Percentiles rank a stretch among this genome's conserved stretches.
Evolutionary conservation across 495 filamentous ascomycete species (phyloP).

Genomic region (Penicillium lividum): DNA sequence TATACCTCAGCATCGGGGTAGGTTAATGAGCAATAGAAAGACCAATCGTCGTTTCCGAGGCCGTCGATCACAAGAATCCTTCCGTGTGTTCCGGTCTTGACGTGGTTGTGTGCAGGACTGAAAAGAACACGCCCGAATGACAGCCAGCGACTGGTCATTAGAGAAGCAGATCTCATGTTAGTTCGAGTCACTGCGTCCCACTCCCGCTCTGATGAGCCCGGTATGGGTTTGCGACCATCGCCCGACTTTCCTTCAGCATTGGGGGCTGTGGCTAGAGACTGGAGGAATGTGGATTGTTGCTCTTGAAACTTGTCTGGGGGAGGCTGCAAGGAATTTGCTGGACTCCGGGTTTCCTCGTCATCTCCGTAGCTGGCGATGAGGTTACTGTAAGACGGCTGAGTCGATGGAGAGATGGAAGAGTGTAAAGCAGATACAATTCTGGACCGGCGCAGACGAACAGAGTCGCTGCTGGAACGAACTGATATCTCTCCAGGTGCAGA

Average conservation of each 20-base stretch:
- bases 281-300: slow-evolving; percentile 33
- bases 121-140: slow-evolving; percentile 95
- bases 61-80: slow-evolving; percentile 88
- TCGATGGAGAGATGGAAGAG: slow-evolving; percentile 41
- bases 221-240: slow-evolving; percentile 42
- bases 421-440: slow-evolving; percentile 44
- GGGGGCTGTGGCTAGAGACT: slow-evolving; percentile 31
- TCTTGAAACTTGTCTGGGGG: slow-evolving; percentile 19
- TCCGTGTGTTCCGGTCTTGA: slow-evolving; percentile 61
- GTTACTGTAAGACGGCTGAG: slow-evolving; percentile 43
- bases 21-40: slow-evolving; percentile 91
- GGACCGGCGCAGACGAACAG: slow-evolving; percentile 44
- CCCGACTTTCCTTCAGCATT: slow-evolving; percentile 34
- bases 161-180: slow-evolving; percentile 78
- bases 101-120: slow-evolving; percentile 82
- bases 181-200: slow-evolving; percentile 68
- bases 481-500: slow-evolving; percentile 27
- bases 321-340: slow-evolving; percentile 6
- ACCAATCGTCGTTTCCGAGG: slow-evolving; percentile 92
- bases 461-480: slow-evolving; percentile 31
- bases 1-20: slow-evolving; percentile 86
- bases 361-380: slow-evolving; percentile 37
- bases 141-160: slow-evolving; percentile 83
- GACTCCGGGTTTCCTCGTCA: slow-evolving; percentile 14
- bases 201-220: slow-evolving; percentile 54